Percentiles rank a stretch among this genome's conserved stretches.
phyloP scores from a whole-genome alignment of 495 filamentous ascomycete genomes.

The Sporormia fimetaria region DNA sequence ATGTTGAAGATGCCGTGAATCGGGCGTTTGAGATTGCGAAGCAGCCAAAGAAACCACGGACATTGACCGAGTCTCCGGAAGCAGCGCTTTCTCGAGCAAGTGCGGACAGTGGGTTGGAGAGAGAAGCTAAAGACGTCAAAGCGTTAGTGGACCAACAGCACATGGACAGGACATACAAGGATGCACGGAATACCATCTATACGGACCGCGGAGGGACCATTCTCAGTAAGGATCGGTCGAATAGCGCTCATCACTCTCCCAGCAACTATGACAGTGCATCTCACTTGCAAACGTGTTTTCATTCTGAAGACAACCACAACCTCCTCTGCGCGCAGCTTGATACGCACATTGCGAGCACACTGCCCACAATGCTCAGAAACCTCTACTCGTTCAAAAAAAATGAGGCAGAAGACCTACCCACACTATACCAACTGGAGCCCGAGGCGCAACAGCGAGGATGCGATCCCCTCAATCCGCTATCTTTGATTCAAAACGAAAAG shows the following conservation, averaged over 20 bases:
- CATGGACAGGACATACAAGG: too few species aligned
- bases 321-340: background rate
- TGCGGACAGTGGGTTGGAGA: too few species aligned
- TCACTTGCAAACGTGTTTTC: background rate
- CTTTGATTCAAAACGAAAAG: background rate
- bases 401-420: background rate
- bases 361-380: slow-evolving; percentile 4
- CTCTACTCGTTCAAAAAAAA: background rate
- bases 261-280: too few species aligned
- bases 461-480: slow-evolving; percentile 5
- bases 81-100: too few species aligned
- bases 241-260: background rate
- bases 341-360: background rate
- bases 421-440: slow-evolving; percentile 1
- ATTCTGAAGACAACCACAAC: background rate
- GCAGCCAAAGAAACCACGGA: too few species aligned
- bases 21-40: too few species aligned
- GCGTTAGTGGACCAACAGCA: too few species aligned
- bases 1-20: background rate
- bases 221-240: background rate
- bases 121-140: too few species aligned
- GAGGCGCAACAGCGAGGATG: slow-evolving; percentile 1
- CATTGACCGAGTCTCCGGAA: too few species aligned
- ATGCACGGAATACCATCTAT: too few species aligned
- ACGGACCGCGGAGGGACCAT: too few species aligned